Percentiles rank a stretch among this genome's conserved stretches.
phyloP scores from a whole-genome alignment of 2,329 filamentous ascomycete species.

The Coleophoma crateriformis region DNA sequence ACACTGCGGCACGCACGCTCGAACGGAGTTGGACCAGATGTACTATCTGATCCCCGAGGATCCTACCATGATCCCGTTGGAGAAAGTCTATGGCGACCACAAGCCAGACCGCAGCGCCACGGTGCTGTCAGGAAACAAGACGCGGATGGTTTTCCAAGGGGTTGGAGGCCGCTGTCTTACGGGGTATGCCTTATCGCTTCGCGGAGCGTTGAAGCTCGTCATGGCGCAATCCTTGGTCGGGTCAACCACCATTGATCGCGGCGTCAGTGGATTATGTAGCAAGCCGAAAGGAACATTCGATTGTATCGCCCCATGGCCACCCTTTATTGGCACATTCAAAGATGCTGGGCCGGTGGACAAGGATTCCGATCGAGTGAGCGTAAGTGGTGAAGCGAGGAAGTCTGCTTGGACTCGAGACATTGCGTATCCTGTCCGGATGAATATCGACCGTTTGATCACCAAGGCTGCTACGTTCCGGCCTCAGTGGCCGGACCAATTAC shows the following conservation, averaged over 20 bases:
- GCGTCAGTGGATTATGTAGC: neutral
- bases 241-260: neutral
- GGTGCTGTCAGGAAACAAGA: neutral
- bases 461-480: neutral
- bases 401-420: neutral
- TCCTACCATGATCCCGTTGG: slow-evolving; percentile 2
- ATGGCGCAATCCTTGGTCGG: neutral
- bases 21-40: neutral
- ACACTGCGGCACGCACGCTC: slow-evolving; percentile 23
- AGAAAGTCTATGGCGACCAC: neutral
- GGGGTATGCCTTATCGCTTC: neutral
- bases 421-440: neutral
- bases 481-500: neutral
- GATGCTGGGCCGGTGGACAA: neutral
- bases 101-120: neutral
- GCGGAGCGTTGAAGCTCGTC: neutral
- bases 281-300: neutral
- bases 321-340: neutral
- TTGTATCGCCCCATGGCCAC: neutral
- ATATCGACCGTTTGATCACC: neutral
- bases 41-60: slow-evolving; percentile 15
- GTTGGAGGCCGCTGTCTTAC: neutral
- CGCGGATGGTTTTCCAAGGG: neutral
- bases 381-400: neutral
- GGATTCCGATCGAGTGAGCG: neutral